phyloP scores from a whole-genome alignment of 352 stramenopile species.

The Globisporangium megalacanthum region DNA sequence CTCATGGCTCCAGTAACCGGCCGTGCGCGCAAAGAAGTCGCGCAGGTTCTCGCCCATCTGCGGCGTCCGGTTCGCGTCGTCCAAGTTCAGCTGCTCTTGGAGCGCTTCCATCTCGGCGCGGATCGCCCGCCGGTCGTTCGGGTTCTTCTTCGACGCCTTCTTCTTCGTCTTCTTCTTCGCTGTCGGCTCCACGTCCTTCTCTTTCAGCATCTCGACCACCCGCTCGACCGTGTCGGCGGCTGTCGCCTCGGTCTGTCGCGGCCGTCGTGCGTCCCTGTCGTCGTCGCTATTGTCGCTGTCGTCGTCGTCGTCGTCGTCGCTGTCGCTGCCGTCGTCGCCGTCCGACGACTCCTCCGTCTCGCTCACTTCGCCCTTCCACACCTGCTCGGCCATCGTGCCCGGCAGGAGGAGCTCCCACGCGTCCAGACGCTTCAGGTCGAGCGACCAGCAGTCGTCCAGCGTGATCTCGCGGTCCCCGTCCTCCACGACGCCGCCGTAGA shows the following conservation, averaged over 20 bases:
- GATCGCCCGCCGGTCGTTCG: constrained; percentile 58
- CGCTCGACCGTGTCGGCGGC: constrained; percentile 41
- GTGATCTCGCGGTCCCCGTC: constrained; percentile 94
- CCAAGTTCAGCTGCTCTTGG: constrained; percentile 68
- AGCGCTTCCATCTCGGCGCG: constrained; percentile 82
- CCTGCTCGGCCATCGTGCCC: constrained; percentile 91
- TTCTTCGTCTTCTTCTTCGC: constrained; percentile 43
- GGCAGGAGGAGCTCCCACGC: constrained; percentile 90
- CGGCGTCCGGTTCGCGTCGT: constrained; percentile 62
- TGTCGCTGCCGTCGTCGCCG: constrained; percentile 68
- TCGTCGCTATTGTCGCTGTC: constrained; percentile 37
- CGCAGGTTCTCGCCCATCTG: constrained; percentile 81
- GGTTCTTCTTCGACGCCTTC: constrained; percentile 55
- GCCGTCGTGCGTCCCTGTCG: constrained; percentile 17
- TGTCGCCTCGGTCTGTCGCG: constrained; percentile 14
- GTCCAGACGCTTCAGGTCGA: constrained; percentile 92
- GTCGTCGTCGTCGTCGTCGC: constrained; percentile 41
- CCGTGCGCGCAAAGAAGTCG: constrained; percentile 85
- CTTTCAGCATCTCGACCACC: constrained; percentile 53
- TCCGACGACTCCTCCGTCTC: constrained; percentile 85
- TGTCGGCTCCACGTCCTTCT: constrained; percentile 26
- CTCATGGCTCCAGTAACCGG: constrained; percentile 57
- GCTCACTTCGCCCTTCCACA: constrained; percentile 86
- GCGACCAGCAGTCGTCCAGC: constrained; percentile 93
- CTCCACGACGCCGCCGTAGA: constrained; percentile 93